Base-by-base conservation (phyloP, 192 early-diverging fungal species). In the Coemansia sp. region DNA sequence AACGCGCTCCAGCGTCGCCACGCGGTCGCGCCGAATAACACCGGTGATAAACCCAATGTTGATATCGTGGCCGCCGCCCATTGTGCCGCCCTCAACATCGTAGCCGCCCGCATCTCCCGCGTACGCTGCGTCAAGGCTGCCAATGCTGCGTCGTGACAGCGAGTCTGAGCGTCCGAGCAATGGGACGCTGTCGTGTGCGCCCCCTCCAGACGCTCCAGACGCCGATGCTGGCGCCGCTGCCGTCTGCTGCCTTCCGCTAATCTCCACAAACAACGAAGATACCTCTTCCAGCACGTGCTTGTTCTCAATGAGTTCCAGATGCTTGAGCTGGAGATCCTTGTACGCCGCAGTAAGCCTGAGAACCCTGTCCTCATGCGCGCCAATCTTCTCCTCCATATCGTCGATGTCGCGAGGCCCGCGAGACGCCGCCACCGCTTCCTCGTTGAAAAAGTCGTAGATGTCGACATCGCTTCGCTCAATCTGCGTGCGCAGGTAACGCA, bases 1-100 rank as follows among this genome's bases (percentile, higher is more conserved):
- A 61, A 99, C 90, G 63, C 95, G 90, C 81, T 98, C 94, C 70
- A 99, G 97, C 15, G 91, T 95, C 42, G 86, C 87, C 75, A 96
- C 89, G 61, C 90, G 90, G 23, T 74, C 67, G 47, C 95, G 89
- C 32, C 92, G 84, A 61, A 99, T 95, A 16, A 99, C 98, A 39
- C 98, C 98, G 41, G 98, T 92, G 53, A 99, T 93, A 76, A 94
- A 95, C 43, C 95, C 94, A 43, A 90, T 63, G 67, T 82, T 83
- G 60, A 89, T 75, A 65, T 86, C 86, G 26, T 64, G 81, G 18
- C 72, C 75, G 21, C 68, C 53, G 5, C 44, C 32, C 6, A 38
- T 16, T 16, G 61, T 52, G 52, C 75, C 76, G 5, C 41, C 62
- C 57, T 78, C 84, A 16, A 72, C 56, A 18, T 81, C 84, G 23